Percentiles rank a stretch among this genome's conserved stretches.
Conservation (phyloP, 1,284 basidiomycete genomes). For the Gomphus bonarii region DNA sequence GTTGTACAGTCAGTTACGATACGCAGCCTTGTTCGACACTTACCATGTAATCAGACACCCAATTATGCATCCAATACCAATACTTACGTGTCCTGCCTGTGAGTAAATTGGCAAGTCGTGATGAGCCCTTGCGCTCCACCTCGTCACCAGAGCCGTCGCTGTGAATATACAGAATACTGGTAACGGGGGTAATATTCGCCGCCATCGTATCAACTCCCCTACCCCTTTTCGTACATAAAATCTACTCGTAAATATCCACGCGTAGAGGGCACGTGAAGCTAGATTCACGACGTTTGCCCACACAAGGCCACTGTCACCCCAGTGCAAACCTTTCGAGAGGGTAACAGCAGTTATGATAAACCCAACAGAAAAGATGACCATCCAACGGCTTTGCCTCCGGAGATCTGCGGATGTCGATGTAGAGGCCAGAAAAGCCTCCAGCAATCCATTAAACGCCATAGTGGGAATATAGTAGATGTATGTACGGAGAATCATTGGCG, state of each 20-base stretch:
- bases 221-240: background rate
- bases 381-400: slow-evolving; percentile 57
- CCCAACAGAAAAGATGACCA: slow-evolving; percentile 53
- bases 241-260: slow-evolving; percentile 13
- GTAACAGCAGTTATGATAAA: slow-evolving; percentile 46
- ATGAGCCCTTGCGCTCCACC: slow-evolving; percentile 2
- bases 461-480: slow-evolving; percentile 85
- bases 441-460: slow-evolving; percentile 78
- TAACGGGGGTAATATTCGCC: background rate
- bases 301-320: slow-evolving; percentile 65
- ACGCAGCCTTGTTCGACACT: background rate
- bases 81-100: background rate
- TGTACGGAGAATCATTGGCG: slow-evolving; percentile 59
- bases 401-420: slow-evolving; percentile 59
- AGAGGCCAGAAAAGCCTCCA: slow-evolving; percentile 84
- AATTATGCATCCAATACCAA: background rate
- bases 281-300: slow-evolving; percentile 67
- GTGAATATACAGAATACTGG: background rate
- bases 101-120: background rate
- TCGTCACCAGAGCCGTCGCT: background rate
- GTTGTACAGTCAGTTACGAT: background rate
- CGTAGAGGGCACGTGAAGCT: slow-evolving; percentile 45
- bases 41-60: slow-evolving; percentile 3
- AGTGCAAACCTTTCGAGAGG: slow-evolving; percentile 33
- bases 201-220: background rate